Evolutionary conservation across 2,329 filamentous ascomycete species (phyloP).

Genomic region (Apiospora malaysiana): DNA sequence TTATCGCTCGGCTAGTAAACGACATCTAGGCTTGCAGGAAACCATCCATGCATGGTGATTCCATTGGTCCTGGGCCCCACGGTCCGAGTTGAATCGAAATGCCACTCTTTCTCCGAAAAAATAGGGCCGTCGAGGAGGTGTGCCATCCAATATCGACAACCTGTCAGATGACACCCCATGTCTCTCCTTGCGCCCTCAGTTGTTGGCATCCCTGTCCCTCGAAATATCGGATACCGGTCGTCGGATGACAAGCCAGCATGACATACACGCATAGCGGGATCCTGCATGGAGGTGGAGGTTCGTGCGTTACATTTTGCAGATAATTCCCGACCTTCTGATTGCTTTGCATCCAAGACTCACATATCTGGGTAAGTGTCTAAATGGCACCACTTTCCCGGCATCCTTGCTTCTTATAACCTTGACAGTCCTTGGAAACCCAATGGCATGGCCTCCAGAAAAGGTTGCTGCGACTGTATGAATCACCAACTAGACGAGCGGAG

Average conservation of each 20-base stretch:
- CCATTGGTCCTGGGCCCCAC: constrained; percentile 2
- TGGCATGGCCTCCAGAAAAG: neutral
- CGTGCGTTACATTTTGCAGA: neutral
- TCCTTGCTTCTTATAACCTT: neutral
- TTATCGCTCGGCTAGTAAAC: neutral
- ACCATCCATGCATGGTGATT: neutral
- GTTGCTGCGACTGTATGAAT: neutral
- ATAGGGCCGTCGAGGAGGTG: constrained; percentile 4
- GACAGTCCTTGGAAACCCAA: neutral
- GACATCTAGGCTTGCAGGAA: neutral
- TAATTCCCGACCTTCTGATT: constrained; percentile 6
- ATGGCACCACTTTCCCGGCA: neutral
- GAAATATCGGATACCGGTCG: constrained; percentile 11
- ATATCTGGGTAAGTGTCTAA: neutral
- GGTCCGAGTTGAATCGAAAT: constrained; percentile 4
- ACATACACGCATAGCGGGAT: constrained; percentile 4
- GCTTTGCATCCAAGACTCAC: neutral
- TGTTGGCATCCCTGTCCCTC: neutral
- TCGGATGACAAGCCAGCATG: constrained; percentile 15
- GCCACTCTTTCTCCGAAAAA: constrained; percentile 9
- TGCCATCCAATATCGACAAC: constrained; percentile 8
- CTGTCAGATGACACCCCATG: constrained; percentile 10
- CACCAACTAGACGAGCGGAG: constrained; percentile 2
- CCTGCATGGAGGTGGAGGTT: neutral
- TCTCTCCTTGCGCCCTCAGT: neutral